A percentile compares a stretch with the other conserved stretches of the same genome.
Conservation (phyloP, 1,139 yeast genomes). For the Hansenula lynferdii region DNA sequence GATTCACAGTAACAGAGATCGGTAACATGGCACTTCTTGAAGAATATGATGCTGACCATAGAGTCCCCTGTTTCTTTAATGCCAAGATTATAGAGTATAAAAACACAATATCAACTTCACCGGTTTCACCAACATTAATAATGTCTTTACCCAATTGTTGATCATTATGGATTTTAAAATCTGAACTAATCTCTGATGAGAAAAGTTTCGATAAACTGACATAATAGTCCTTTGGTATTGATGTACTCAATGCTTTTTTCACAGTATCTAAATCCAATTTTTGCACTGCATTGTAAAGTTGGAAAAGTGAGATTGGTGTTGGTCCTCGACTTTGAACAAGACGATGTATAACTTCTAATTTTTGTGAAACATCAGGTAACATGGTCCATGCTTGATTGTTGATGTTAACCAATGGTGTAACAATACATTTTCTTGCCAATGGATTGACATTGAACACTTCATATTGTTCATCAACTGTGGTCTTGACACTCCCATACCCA, state of each 20-base stretch:
- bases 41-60: constrained; percentile 32
- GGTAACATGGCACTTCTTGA: constrained; percentile 32
- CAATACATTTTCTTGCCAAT: constrained; percentile 18
- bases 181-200: constrained; percentile 15
- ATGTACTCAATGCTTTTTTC: no score
- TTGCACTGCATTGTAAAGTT: constrained; percentile 36
- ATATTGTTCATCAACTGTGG: constrained; percentile 19
- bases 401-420: constrained; percentile 21
- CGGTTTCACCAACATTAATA: constrained; percentile 1
- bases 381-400: constrained; percentile 29
- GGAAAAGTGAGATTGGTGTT: constrained; percentile 42
- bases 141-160: constrained; percentile 24
- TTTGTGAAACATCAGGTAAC: constrained; percentile 31
- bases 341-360: constrained; percentile 52
- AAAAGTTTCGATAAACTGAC: constrained; percentile 4
- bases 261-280: no score
- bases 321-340: constrained; percentile 45
- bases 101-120: constrained; percentile 17
- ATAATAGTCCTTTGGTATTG: no score
- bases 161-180: constrained; percentile 19
- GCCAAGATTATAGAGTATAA: constrained; percentile 43
- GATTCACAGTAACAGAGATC: constrained; percentile 42
- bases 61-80: constrained; percentile 42
- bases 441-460: constrained; percentile 24
- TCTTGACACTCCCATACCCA: constrained; percentile 27